Conservation (phyloP, 2,329 filamentous ascomycete species). For the Pseudomassariella vexata region DNA sequence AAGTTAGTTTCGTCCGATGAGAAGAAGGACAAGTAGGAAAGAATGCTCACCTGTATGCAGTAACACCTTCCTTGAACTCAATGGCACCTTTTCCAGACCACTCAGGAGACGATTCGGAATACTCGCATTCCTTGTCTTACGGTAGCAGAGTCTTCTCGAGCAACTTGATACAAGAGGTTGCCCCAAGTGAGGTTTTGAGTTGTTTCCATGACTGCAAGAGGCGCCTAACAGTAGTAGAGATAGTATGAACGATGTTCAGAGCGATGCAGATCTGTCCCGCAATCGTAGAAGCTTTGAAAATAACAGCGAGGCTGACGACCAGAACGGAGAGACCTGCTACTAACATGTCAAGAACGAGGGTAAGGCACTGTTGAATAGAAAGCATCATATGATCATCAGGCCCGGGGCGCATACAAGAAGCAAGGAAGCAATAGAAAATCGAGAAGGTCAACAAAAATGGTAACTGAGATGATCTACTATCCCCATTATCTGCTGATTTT, state of each 20-base stretch:
- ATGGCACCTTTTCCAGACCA: constrained; percentile 16
- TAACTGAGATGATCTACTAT: too few species aligned
- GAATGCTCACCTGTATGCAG: constrained; percentile 11
- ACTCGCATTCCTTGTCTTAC: constrained; percentile 10
- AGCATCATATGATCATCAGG: constrained; percentile 42
- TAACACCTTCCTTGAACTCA: constrained; percentile 12
- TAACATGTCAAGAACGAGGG: constrained; percentile 40
- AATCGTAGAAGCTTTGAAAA: constrained; percentile 6
- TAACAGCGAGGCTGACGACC: constrained; percentile 33
- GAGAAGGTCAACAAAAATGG: too few species aligned
- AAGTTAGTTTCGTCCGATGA: not conserved
- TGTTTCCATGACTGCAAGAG: constrained; percentile 18
- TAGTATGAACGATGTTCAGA: constrained; percentile 15
- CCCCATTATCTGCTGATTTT: too few species aligned
- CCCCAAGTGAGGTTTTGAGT: constrained; percentile 19
- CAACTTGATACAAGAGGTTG: constrained; percentile 15
- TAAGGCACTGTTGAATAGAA: constrained; percentile 44
- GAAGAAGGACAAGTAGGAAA: not conserved
- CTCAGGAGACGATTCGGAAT: constrained; percentile 6
- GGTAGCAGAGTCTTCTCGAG: constrained; percentile 12
- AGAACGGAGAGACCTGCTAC: constrained; percentile 35
- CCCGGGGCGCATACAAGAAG: too few species aligned
- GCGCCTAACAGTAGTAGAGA: constrained; percentile 13
- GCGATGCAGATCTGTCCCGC: constrained; percentile 17
- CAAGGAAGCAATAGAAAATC: too few species aligned